Base-by-base conservation (phyloP, 2,329 filamentous ascomycete genomes). In the Sporothrix sp. region DNA sequence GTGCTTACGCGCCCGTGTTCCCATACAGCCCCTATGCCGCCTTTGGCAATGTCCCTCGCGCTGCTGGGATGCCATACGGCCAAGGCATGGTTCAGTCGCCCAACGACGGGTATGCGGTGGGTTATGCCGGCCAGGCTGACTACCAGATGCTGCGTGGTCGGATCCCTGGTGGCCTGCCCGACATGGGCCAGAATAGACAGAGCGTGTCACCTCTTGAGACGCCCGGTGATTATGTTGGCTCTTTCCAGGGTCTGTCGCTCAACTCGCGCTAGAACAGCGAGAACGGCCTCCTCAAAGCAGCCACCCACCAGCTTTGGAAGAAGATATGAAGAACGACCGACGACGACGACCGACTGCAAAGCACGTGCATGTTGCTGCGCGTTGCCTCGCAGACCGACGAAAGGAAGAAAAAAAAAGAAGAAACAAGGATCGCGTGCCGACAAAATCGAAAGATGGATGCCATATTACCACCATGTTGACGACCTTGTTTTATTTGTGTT, bases 201-300 rank as follows among this genome's bases (percentile, higher is more conserved):
- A 63, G 62, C n/a, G 55, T 68, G 55, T 67, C 66, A 54, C 60
- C 67, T 57, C 66, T 76, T 52, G 62, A 65, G 46, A 63, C 65
- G 27, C 72, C 73, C 59, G 69, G 72, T 43, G 81, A 85, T 45
- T 86, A 83, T 82, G 67, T 74, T 23, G 69, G 70, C 48, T 67
- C 74, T 6, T 87, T 87, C 63, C 84, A 88, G 63, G 78, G 84
- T 9, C 68, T 89, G 16, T 89, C 85, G 2, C 74, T 89, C 56
- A 85, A 85, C 61, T 42, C 46, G 28, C 52, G 55, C 23, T 58
- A 52, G 56, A 44, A 37, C n/a, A n/a, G n/a, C n/a, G n/a, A n/a
- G n/a, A n/a, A n/a, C n/a, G n/a, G n/a, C n/a, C n/a, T n/a, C n/a
- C n/a, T n/a, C n/a, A n/a, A n/a, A n/a, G n/a, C n/a, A n/a, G n/a